Percentiles rank a stretch among this genome's conserved stretches.
Evolutionary conservation across 257 asterid genomes (phyloP).

Genomic region (Solanum dulcamara): DNA sequence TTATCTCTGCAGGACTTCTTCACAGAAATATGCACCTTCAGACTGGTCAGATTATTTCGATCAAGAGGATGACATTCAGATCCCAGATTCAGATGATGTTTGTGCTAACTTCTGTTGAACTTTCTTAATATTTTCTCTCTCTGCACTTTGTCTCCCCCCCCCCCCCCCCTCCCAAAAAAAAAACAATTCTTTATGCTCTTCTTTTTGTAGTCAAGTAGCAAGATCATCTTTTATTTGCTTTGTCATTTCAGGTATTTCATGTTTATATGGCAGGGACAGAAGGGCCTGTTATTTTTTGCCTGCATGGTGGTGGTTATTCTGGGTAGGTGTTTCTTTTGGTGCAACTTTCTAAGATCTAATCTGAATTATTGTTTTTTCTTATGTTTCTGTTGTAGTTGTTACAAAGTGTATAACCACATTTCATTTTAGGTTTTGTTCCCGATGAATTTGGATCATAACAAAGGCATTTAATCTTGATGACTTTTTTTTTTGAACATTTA

Average conservation of each 20-base stretch:
- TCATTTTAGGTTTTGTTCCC: not conserved
- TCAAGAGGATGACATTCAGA: conserved; percentile 63
- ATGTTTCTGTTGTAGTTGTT: not conserved
- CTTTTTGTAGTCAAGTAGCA: not conserved
- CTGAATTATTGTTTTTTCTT: not conserved
- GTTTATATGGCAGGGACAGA: conserved; percentile 71
- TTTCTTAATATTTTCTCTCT: not conserved
- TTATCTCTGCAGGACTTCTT: conserved; percentile 42
- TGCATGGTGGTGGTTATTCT: conserved; percentile 98
- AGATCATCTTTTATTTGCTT: conserved; percentile 8
- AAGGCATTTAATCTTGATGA: not conserved
- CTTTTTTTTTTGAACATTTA: not conserved
- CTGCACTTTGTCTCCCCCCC: not conserved
- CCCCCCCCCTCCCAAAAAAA: not conserved
- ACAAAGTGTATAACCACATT: not conserved
- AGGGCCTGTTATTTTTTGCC: conserved; percentile 88
- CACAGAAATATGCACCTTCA: conserved; percentile 66
- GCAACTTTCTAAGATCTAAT: not conserved
- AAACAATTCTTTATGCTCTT: not conserved
- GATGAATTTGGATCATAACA: not conserved
- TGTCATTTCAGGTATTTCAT: conserved; percentile 67
- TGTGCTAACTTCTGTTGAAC: conserved; percentile 18
- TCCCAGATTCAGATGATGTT: conserved; percentile 71
- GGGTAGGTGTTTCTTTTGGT: conserved; percentile 41
- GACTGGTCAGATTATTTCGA: conserved; percentile 76